Percentiles rank a stretch among this genome's conserved stretches.
Conservation (phyloP, 495 filamentous ascomycete species). For the Penicillium taxi region DNA sequence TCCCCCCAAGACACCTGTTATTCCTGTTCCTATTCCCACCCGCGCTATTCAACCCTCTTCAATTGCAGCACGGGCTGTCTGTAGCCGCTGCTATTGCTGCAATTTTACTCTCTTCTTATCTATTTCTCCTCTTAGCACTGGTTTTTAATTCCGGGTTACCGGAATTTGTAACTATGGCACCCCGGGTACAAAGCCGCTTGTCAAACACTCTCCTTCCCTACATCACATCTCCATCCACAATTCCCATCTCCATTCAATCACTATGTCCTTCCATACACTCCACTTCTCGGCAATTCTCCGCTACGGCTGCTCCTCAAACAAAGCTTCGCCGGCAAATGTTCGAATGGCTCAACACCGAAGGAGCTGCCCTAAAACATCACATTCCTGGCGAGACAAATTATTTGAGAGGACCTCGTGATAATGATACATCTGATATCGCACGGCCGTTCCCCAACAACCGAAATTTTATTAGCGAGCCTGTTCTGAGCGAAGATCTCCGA, state of each 20-base stretch:
- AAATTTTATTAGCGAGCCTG: slow-evolving; percentile 60
- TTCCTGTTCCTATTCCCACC: background rate
- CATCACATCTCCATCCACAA: slow-evolving; percentile 22
- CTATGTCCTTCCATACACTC: slow-evolving; percentile 17
- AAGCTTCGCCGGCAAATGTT: slow-evolving; percentile 53
- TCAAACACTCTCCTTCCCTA: slow-evolving; percentile 34
- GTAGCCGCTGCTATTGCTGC: slow-evolving; percentile 9
- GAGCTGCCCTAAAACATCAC: slow-evolving; percentile 48
- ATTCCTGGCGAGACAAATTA: slow-evolving; percentile 58
- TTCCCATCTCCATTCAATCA: slow-evolving; percentile 8
- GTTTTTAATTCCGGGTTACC: slow-evolving; percentile 1
- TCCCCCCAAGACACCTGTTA: slow-evolving; percentile 11
- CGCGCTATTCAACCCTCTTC: too few species aligned
- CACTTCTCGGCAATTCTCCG: slow-evolving; percentile 40
- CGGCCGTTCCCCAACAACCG: slow-evolving; percentile 69
- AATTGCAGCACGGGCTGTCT: slow-evolving; percentile 16
- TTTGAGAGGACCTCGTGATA: slow-evolving; percentile 31
- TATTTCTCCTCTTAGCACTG: background rate
- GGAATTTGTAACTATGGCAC: slow-evolving; percentile 29
- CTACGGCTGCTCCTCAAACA: slow-evolving; percentile 36
- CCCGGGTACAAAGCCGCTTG: slow-evolving; percentile 37
- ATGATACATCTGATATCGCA: slow-evolving; percentile 9
- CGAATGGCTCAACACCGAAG: slow-evolving; percentile 56
- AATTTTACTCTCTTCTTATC: slow-evolving; percentile 2
- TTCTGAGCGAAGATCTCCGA: slow-evolving; percentile 68